Base-by-base conservation (phyloP, 2,329 filamentous ascomycete species). In the Colletotrichum eleusines region DNA sequence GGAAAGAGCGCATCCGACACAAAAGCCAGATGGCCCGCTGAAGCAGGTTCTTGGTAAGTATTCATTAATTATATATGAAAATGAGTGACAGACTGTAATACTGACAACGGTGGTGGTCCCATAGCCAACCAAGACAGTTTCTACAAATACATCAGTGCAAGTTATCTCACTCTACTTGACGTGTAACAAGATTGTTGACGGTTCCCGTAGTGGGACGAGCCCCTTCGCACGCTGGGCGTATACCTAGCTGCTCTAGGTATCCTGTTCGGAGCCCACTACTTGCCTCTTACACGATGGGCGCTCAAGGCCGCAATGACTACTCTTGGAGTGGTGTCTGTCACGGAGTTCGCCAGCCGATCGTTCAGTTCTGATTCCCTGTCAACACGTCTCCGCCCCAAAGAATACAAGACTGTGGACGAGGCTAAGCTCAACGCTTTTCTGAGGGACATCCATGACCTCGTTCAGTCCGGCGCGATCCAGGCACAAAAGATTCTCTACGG, bases 71-170 rank as follows among this genome's bases (percentile, higher is more conserved):
- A n/a, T n/a, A n/a, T n/a, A 8, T 18, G 1, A 0, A 28, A 12
- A n/a, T 5, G 4, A 14, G 14, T 9, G 12, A 3, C 18, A 14
- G 11, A n/a, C 14, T 7, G 4, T 40, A 23, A 2, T 40, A 23
- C 40, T 65, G 5, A 65, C 9, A 35, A 5, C 26, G 5, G 0
- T 4, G 2, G 5, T 42, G 6, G n/a, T n/a, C n/a, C n/a, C 1
- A 16, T 33, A 70, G 67, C 64, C 38, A 63, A 62, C 14, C 51
- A 55, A 35, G 68, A 71, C n/a, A 67, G 68, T 26, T 44, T 71
- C 55, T 71, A 71, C 51, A 58, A 57, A 12, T 67, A 71, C 16
- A 60, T 71, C 63, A 71, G 50, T 35, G 68, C 62, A 28, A 51
- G 51, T n/a, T 48, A 6, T 16, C 18, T 23, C 18, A 3, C 5